Percentiles rank a stretch among this genome's conserved stretches.
Evolutionary conservation across 78 protist species (phyloP).

Genomic region (Dictyostelium firmibasis): DNA sequence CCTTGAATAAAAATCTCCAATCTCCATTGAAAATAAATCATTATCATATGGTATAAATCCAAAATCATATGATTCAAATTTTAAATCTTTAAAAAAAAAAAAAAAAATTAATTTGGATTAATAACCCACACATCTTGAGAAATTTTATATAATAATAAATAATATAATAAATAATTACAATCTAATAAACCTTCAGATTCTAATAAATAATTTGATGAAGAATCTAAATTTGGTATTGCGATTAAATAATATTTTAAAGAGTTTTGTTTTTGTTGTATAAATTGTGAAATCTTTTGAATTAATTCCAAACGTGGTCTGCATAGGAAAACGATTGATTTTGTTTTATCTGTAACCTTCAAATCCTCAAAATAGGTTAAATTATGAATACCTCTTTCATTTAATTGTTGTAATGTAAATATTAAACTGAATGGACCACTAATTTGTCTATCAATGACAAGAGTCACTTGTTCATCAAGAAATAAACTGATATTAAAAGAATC

Average conservation of each 20-base stretch:
- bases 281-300: not conserved
- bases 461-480: not conserved
- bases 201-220: slow-evolving; percentile 3
- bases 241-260: not conserved
- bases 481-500: not conserved
- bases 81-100: not conserved
- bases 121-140: no score
- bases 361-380: not conserved
- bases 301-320: slow-evolving; percentile 1
- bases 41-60: slow-evolving; percentile 14
- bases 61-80: slow-evolving; percentile 2
- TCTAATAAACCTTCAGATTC: slow-evolving; percentile 13
- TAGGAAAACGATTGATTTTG: not conserved
- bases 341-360: not conserved
- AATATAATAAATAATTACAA: not conserved
- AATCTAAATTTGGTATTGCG: slow-evolving; percentile 4
- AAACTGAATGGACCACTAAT: not conserved
- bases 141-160: not conserved
- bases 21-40: slow-evolving; percentile 16
- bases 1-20: slow-evolving; percentile 2
- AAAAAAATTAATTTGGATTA: no score
- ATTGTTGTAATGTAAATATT: not conserved
- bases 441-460: not conserved
- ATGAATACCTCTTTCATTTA: not conserved
- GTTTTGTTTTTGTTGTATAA: not conserved